Percentiles rank a stretch among this genome's conserved stretches.
Conservation (phyloP, 306 rosid species). For the Sesbania bispinosa region DNA sequence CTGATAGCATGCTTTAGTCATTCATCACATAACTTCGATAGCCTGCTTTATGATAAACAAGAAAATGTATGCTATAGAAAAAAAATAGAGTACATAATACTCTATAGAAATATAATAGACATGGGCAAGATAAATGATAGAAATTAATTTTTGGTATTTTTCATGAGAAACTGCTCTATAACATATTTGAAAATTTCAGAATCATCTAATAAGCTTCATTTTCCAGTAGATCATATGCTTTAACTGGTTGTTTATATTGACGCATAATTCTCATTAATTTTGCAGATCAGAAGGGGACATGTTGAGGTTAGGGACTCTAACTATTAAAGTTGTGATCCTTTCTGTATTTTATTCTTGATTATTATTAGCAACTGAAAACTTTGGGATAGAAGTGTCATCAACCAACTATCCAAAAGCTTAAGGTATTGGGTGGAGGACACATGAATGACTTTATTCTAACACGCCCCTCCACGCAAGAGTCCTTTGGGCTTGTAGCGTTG, state of each 20-base stretch:
- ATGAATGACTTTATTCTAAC: no score
- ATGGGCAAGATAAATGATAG: not conserved
- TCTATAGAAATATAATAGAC: not conserved
- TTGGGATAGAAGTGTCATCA: conserved; percentile 1
- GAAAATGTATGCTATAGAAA: not conserved
- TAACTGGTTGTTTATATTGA: conserved; percentile 22
- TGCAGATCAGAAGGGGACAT: conserved; percentile 79
- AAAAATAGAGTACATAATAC: not conserved
- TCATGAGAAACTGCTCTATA: not conserved
- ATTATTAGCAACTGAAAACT: not conserved
- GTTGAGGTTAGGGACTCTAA: conserved; percentile 56
- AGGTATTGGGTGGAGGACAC: no score
- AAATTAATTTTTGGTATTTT: not conserved
- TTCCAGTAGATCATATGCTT: not conserved
- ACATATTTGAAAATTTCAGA: not conserved
- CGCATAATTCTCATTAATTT: conserved; percentile 35
- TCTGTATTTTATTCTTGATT: not conserved
- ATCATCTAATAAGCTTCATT: not conserved
- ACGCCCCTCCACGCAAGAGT: no score
- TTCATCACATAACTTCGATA: conserved; percentile 3
- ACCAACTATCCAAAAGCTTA: no score
- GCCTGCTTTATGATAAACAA: no score
- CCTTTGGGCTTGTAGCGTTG: no score
- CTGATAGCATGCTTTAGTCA: not conserved
- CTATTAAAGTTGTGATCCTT: conserved; percentile 8